Base-by-base conservation (phyloP, 208 protist genomes). In the Lotmaria passim region DNA sequence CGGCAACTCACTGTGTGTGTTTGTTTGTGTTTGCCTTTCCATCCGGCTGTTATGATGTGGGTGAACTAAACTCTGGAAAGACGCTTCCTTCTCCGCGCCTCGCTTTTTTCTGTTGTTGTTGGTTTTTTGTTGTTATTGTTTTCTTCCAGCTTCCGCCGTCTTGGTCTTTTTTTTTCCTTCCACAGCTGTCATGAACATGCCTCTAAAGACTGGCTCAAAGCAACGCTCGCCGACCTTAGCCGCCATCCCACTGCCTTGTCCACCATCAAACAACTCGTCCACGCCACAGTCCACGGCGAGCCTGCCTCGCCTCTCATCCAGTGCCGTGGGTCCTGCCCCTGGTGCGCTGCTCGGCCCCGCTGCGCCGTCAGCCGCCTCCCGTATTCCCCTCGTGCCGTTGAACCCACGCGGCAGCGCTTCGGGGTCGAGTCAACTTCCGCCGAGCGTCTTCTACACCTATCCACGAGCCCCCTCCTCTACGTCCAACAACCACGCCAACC, bases 391-490 rank as follows among this genome's bases (percentile, higher is more conserved):
- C 28, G 57, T 19, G 5, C 59, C 59, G n/a, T 44, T 65, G 2
- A 36, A 31, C 17, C 28, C 59, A 14, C 44, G 59, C 15, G 15
- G 4, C 1, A 17, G 5, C 41, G n/a, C 23, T 33, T 15, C 38
- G 23, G 57, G 41, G 23, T n/a, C 28, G n/a, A 17, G 26, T 14
- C 24, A 23, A 17, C 41, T 41, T n/a, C 38, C 57, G 8, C 41
- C 57, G 11, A 51, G 57, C 21, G 26, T 63, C 41, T 51, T 63
- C 28, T 31, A 38, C 57, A 51, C 57, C 41, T 51, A 63, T 28
- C 57, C 57, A 14, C 57, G 39, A 3, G 12, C 23, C 28, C 12
- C 41, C 12, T 17, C 57, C 4, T 17, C 28, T 1, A 0, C 52
- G n/a, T 33, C 24, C 4, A 8, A 15, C 15, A 48, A 21, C 8